phyloP scores from a whole-genome alignment of 73 alveolate species.

The Tetrahymena thermophila region DNA sequence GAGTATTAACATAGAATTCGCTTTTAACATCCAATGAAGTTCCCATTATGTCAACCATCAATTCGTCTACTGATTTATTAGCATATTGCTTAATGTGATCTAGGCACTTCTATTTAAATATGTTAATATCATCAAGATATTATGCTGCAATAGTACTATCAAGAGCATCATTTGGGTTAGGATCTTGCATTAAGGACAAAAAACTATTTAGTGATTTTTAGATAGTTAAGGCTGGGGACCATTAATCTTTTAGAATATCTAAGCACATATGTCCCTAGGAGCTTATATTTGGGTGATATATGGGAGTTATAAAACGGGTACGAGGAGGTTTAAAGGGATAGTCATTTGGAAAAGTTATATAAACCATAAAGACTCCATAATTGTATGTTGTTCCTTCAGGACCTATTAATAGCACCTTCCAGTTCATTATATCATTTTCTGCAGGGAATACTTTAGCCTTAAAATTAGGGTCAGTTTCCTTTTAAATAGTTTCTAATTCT shows the following conservation, averaged over 20 bases:
- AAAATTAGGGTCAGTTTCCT: background rate
- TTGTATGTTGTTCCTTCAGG: slow-evolving; percentile 50
- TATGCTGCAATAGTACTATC: slow-evolving; percentile 44
- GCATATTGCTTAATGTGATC: background rate
- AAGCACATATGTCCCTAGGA: slow-evolving; percentile 39
- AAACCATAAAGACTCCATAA: slow-evolving; percentile 42
- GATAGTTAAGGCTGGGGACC: slow-evolving; percentile 45
- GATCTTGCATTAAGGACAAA: slow-evolving; percentile 20
- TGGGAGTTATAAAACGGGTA: slow-evolving; percentile 25
- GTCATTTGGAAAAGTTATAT: slow-evolving; percentile 37
- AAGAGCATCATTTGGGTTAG: slow-evolving; percentile 53
- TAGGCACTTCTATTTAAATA: background rate
- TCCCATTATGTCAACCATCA: background rate
- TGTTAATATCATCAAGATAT: slow-evolving; percentile 1
- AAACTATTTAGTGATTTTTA: slow-evolving; percentile 3
- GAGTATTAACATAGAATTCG: background rate
- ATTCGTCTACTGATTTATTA: background rate
- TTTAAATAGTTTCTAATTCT: background rate
- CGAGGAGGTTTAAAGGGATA: slow-evolving; percentile 64
- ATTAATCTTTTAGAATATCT: slow-evolving; percentile 24
- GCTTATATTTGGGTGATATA: slow-evolving; percentile 46
- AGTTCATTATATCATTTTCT: slow-evolving; percentile 17
- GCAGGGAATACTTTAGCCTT: slow-evolving; percentile 33
- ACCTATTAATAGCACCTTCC: slow-evolving; percentile 44
- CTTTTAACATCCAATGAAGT: background rate